phyloP scores from a whole-genome alignment of 805 yeast genomes.

The Metschnikowia bowlesiae region DNA sequence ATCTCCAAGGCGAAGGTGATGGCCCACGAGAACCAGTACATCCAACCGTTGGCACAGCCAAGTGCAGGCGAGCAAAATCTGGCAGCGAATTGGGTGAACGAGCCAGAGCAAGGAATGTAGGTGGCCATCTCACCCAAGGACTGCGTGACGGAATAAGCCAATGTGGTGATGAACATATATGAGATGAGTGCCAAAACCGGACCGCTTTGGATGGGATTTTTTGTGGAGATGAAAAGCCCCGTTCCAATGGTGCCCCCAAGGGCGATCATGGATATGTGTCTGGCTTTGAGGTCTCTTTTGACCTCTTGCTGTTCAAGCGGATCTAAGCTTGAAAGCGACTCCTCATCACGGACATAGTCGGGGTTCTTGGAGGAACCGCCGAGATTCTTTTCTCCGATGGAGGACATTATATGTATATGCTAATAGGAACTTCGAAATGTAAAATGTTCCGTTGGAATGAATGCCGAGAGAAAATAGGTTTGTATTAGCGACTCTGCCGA shows the following conservation, averaged over 20 bases:
- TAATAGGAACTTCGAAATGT: neutral
- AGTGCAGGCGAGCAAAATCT: slow-evolving; percentile 66
- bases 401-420: slow-evolving; percentile 10
- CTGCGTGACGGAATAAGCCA: slow-evolving; percentile 65
- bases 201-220: slow-evolving; percentile 57
- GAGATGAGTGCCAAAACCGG: slow-evolving; percentile 66
- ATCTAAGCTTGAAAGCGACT: slow-evolving; percentile 9
- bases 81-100: slow-evolving; percentile 66
- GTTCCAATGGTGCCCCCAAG: slow-evolving; percentile 80
- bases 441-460: neutral
- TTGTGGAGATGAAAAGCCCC: slow-evolving; percentile 66
- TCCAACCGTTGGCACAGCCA: slow-evolving; percentile 70
- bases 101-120: slow-evolving; percentile 62
- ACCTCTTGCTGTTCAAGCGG: slow-evolving; percentile 33
- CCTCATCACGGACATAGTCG: slow-evolving; percentile 19
- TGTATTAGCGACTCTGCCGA: neutral
- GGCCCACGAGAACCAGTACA: slow-evolving; percentile 77
- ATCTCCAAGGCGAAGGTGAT: slow-evolving; percentile 72
- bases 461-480: neutral
- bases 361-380: slow-evolving; percentile 15
- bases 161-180: slow-evolving; percentile 59
- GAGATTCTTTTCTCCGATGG: slow-evolving; percentile 11
- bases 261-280: slow-evolving; percentile 74
- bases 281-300: slow-evolving; percentile 55
- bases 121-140: slow-evolving; percentile 81